A percentile compares a stretch with the other conserved stretches of the same genome.
Conservation (phyloP, 305 asterid genomes). For the Euphrasia arctica region DNA sequence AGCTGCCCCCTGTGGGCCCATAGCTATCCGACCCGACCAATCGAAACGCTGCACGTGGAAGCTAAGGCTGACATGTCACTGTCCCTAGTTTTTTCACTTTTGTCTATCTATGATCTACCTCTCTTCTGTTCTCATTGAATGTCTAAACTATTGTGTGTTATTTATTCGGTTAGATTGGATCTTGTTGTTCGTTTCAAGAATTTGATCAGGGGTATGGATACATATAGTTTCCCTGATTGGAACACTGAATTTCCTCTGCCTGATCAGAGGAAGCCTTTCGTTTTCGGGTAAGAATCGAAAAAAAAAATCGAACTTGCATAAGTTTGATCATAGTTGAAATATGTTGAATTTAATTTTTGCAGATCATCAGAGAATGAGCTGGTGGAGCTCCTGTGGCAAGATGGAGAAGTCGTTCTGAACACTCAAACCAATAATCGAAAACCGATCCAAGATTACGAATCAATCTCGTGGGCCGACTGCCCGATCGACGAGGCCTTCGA, state of each 20-base stretch:
- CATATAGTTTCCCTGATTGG: slow-evolving; percentile 42
- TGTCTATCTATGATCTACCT: too few relatives aligned
- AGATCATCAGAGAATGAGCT: slow-evolving; percentile 45
- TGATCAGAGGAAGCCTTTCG: slow-evolving; percentile 43
- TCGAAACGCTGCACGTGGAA: too few relatives aligned
- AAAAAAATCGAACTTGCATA: not conserved
- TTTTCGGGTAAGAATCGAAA: slow-evolving; percentile 38
- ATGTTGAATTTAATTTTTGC: not conserved
- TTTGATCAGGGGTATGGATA: too few relatives aligned
- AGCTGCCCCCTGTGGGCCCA: too few relatives aligned
- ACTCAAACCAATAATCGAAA: slow-evolving; percentile 47
- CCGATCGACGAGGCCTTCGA: slow-evolving; percentile 65
- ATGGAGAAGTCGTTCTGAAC: slow-evolving; percentile 67
- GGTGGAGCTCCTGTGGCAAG: slow-evolving; percentile 73
- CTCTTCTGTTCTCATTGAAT: too few relatives aligned
- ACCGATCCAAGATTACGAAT: slow-evolving; percentile 50
- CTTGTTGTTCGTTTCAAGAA: too few relatives aligned
- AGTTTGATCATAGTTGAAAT: too few relatives aligned
- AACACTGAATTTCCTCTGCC: slow-evolving; percentile 35
- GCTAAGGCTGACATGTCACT: too few relatives aligned
- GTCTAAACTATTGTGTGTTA: too few relatives aligned
- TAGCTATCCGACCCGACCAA: too few relatives aligned
- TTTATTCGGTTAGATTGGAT: too few relatives aligned
- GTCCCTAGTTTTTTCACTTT: too few relatives aligned
- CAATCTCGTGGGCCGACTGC: slow-evolving; percentile 52